Evolutionary conservation across 306 rosid species (phyloP), one percentile per base, ranked within the genome.

Genomic region (Myrica gale): DNA sequence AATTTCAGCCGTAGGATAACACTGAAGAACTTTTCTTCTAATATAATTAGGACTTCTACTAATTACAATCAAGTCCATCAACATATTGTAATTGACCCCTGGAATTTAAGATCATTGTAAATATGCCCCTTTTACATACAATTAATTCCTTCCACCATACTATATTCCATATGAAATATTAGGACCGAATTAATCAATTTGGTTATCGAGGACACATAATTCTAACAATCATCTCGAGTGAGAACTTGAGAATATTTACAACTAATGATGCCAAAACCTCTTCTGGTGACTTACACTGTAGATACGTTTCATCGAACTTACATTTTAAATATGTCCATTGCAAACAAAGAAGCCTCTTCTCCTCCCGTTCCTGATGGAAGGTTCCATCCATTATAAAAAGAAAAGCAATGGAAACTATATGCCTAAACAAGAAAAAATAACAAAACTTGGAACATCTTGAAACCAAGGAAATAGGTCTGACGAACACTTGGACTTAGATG

Each of bases 261-360:
- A 69, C 48, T 39, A 74, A 2, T 32, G 60, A 62, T 47, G 71
- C 32, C 78, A 58, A 32, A 32, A 48, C 32, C 60, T 50, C 42
- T 41, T 12, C 67, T 37, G 67, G 52, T 76, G 73, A 76, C 91
- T 82, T 82, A 91, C 98, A 94, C 91, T 89, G 83, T 94, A 84
- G 90, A 90, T 74, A 91, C 80, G 77, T 91, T 32, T 32, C 37
- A 3, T 1, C 37, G 37, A 32, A 76, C 91, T 83, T 82, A 91
- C 98, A 94, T 94, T 89, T 84, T 94, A 84, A 91, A 90, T 73
- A 91, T 81, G 77, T 91, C 97, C 94, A 91, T 90, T 17, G 98
- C 98, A 86, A 94, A 91, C 83, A 94, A 77, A 72, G 97, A 94
- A 76, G 98, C 98, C 81, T 94, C 97, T 79, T 91, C 97, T 53